Evolutionary conservation across 192 early-diverging fungal genomes (phyloP), one percentile per base, ranked within the genome.

Genomic region (Coemansia sp.): DNA sequence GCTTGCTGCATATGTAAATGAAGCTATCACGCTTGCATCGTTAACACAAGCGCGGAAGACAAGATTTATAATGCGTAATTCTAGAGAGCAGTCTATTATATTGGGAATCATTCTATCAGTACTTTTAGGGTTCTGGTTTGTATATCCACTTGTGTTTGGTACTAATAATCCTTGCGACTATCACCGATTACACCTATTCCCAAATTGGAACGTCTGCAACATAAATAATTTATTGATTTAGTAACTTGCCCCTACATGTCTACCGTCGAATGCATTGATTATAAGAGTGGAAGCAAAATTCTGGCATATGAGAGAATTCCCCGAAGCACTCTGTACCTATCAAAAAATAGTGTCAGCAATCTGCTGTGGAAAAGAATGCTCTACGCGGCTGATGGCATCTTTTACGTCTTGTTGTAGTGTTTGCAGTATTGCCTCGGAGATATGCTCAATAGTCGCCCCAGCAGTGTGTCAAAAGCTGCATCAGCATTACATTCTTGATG

Each of bases 401-500:
- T 51, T 62, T 14, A 76, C 61, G 19, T 67, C 60, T 9, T 60
- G 68, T 60, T 70, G 68, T n/a, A 76, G 21, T 14, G 19, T 52
- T 1, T 47, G 63, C 27, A 76, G 47, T 8, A 76, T 30, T 2
- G 64, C 64, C 16, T 76, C 64, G 30, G 74, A 70, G 5, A 76
- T 50, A 12, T 76, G 68, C 10, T 54, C 55, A 23, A 76, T 26
- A 6, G 58, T 70, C 1, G 57, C 59, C 52, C 60, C 7, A 76
- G 21, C 3, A 76, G 44, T 28, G 59, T 70, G 26, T 67, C 48
- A 14, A 70, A 22, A 5, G 74, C 74, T 18, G 67, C 60, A 16
- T 76, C 68, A 10, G 60, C 60, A 18, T 63, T 66, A 22, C 74
- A 70, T 18, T 64, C 74, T 47, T 70, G 74, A 26, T 76, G 68